A percentile compares a stretch with the other conserved stretches of the same genome.
phyloP scores from a whole-genome alignment of 306 rosid species.

The Citrullus colocynthis region DNA sequence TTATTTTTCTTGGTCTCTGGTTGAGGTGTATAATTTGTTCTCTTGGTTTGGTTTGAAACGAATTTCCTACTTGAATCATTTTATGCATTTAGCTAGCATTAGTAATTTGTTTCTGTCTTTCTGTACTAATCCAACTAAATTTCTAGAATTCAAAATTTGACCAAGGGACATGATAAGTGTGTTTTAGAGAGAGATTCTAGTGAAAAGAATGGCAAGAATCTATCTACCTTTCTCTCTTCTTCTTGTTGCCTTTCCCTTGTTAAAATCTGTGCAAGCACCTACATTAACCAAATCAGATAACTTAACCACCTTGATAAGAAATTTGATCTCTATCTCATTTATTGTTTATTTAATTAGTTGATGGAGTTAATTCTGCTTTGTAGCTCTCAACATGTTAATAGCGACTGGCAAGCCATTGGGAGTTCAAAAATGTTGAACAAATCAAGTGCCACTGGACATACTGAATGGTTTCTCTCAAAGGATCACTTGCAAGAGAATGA shows the following conservation, averaged over 20 bases:
- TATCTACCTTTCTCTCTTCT: not conserved
- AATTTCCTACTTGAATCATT: not conserved
- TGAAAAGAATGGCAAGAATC: not conserved
- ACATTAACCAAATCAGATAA: not conserved
- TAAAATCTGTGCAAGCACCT: not conserved
- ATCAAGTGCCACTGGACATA: conserved; percentile 40
- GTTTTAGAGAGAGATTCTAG: not conserved
- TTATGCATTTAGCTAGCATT: not conserved
- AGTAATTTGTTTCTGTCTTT: not conserved
- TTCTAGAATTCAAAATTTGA: not conserved
- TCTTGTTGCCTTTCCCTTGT: not conserved
- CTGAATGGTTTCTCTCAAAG: conserved; percentile 70
- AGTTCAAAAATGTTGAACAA: conserved; percentile 25
- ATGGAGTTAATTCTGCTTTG: conserved; percentile 13
- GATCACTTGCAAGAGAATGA: conserved; percentile 79
- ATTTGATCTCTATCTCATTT: not conserved
- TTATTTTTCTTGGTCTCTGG: not conserved
- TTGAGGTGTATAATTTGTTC: not conserved
- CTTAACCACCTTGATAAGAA: not conserved
- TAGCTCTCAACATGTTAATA: conserved; percentile 46
- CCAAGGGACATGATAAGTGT: not conserved
- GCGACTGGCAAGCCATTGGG: conserved; percentile 50
- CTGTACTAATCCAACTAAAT: not conserved
- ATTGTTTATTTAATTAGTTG: not conserved
- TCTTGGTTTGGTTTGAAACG: not conserved